phyloP scores from a whole-genome alignment of 2,329 filamentous ascomycete genomes.

The Cladophialophora carrionii region DNA sequence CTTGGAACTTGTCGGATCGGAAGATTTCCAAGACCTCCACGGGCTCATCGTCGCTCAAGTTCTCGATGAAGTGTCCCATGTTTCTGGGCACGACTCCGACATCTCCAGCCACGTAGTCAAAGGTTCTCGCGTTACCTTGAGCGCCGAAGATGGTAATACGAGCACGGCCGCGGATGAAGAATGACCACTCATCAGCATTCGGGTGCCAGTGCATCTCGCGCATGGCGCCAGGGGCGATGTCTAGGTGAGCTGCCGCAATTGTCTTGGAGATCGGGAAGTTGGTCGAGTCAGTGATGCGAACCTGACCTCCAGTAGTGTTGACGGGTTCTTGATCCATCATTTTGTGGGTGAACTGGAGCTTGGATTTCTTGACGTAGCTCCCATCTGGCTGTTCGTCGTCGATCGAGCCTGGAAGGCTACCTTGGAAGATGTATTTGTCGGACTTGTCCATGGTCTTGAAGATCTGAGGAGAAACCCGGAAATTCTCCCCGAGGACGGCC shows the following conservation, averaged over 20 bases:
- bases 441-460: conserved; percentile 67
- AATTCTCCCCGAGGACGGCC: conserved; percentile 73
- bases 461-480: conserved; percentile 70
- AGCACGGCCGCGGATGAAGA: conserved; percentile 72
- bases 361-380: conserved; percentile 67
- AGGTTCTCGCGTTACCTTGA: conserved; percentile 70
- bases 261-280: conserved; percentile 76
- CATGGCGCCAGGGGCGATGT: conserved; percentile 71
- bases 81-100: conserved; percentile 76
- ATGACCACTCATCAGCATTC: conserved; percentile 78
- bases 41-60: conserved; percentile 71
- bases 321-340: conserved; percentile 71
- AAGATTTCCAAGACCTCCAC: conserved; percentile 78
- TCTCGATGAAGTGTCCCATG: conserved; percentile 82
- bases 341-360: conserved; percentile 69
- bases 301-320: conserved; percentile 68
- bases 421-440: conserved; percentile 79
- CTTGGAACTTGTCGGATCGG: conserved; percentile 69
- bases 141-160: conserved; percentile 75
- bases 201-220: conserved; percentile 85
- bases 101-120: conserved; percentile 75
- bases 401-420: conserved; percentile 65
- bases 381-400: conserved; percentile 64
- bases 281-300: conserved; percentile 74
- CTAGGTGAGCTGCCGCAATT: conserved; percentile 71